phyloP scores from a whole-genome alignment of 805 yeast genomes.

The Kuraishia floccosa region DNA sequence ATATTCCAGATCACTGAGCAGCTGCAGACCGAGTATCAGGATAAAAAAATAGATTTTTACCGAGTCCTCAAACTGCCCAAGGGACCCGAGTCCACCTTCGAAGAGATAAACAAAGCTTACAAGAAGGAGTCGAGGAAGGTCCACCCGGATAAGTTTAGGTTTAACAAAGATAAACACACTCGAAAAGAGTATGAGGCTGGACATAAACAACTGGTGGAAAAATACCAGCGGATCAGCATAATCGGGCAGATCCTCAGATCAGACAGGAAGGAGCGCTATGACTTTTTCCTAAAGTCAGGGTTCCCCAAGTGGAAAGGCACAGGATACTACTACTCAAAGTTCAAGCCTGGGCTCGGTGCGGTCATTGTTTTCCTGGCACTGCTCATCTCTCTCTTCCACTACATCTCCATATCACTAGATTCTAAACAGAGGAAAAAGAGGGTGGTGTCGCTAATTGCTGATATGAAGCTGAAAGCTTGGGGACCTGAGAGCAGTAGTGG shows the following conservation, averaged over 20 bases:
- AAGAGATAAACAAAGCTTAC: conserved; percentile 54
- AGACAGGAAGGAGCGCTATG: conserved; percentile 62
- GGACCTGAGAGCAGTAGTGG: conserved; percentile 25
- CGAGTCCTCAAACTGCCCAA: conserved; percentile 44
- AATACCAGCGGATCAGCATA: conserved; percentile 68
- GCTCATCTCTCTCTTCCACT: conserved; percentile 48
- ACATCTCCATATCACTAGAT: conserved; percentile 38
- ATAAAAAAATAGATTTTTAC: conserved; percentile 50
- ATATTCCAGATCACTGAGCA: conserved; percentile 64
- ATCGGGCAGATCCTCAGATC: conserved; percentile 65
- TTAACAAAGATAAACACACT: conserved; percentile 20
- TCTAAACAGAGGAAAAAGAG: conserved; percentile 46
- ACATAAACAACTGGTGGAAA: conserved; percentile 44
- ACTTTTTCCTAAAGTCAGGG: conserved; percentile 71
- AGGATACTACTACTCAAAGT: conserved; percentile 54
- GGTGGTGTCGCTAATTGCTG: conserved; percentile 36
- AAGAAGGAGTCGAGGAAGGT: conserved; percentile 57
- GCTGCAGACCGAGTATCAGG: conserved; percentile 27
- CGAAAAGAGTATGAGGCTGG: conserved; percentile 12
- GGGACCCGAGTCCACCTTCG: conserved; percentile 28
- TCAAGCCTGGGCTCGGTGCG: conserved; percentile 51
- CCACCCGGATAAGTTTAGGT: conserved; percentile 76
- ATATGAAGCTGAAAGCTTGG: conserved; percentile 46
- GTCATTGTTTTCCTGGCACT: conserved; percentile 39
- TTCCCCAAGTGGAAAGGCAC: conserved; percentile 76